Evolutionary conservation across 1,284 basidiomycete genomes (phyloP).

Genomic region (Kwoniella shivajii): DNA sequence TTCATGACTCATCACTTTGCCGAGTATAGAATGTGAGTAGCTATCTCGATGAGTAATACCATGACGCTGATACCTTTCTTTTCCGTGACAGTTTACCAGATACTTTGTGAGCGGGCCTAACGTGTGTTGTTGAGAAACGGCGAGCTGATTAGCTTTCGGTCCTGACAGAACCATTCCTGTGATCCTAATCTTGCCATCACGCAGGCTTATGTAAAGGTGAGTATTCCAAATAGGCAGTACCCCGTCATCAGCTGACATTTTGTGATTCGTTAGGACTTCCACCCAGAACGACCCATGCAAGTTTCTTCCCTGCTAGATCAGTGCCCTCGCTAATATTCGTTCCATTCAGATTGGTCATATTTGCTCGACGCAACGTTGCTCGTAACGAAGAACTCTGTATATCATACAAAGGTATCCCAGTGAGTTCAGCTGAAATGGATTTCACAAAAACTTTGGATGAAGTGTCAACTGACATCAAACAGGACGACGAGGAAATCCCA

Average conservation of each 20-base stretch:
- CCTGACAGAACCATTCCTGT: constrained; percentile 78
- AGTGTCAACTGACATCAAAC: neutral
- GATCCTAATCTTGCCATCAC: constrained; percentile 76
- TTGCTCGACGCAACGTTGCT: constrained; percentile 66
- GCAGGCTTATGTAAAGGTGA: constrained; percentile 68
- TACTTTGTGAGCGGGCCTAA: constrained; percentile 36
- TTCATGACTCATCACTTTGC: neutral
- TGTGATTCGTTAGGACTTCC: constrained; percentile 38
- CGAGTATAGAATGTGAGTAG: constrained; percentile 3
- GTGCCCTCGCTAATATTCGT: neutral
- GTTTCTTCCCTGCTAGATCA: constrained; percentile 26
- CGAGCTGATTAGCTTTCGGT: constrained; percentile 5
- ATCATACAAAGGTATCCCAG: constrained; percentile 66
- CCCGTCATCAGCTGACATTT: neutral
- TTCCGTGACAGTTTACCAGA: constrained; percentile 50
- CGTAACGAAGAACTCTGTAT: constrained; percentile 77
- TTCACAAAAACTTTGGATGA: neutral
- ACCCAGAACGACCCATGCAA: constrained; percentile 60
- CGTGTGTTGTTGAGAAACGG: neutral
- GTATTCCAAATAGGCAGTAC: neutral
- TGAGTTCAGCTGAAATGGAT: constrained; percentile 17
- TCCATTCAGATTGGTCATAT: constrained; percentile 62
- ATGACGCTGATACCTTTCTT: no score
- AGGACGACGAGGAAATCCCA: constrained; percentile 18
- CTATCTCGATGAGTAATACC: neutral